A percentile compares a stretch with the other conserved stretches of the same genome.
phyloP scores from a whole-genome alignment of 192 early-diverging fungal species.

The Gigaspora rosea region DNA sequence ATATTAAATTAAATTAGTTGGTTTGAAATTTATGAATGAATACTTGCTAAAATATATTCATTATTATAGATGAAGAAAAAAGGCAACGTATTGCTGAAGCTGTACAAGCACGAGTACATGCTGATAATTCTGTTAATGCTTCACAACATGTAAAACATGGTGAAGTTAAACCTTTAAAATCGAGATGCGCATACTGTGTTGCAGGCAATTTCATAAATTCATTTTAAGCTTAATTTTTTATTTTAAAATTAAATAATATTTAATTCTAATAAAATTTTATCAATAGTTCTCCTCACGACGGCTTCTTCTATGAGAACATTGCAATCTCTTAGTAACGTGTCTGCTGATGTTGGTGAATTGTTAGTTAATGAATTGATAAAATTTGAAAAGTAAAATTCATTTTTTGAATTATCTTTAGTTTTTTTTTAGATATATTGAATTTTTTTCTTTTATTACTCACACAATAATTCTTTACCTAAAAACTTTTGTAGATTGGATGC shows the following conservation, averaged over 20 bases:
- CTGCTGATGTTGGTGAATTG: background rate
- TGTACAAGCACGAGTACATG: background rate
- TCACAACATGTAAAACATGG: background rate
- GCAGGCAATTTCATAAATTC: background rate
- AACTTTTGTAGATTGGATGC: background rate
- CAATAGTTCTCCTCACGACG: background rate
- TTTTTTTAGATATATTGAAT: too few species aligned
- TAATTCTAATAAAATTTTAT: background rate
- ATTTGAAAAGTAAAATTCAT: background rate
- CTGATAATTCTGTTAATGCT: background rate
- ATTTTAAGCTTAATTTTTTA: background rate
- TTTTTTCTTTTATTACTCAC: too few species aligned
- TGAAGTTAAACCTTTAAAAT: background rate
- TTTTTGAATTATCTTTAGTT: too few species aligned
- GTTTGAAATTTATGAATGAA: background rate
- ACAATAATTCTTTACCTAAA: too few species aligned
- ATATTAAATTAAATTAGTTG: background rate
- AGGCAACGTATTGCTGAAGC: background rate
- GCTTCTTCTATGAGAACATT: background rate
- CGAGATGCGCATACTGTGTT: background rate
- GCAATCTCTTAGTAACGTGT: background rate
- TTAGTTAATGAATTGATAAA: conserved; percentile 1
- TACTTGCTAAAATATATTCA: too few species aligned
- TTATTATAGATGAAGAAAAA: background rate
- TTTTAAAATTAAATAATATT: background rate